Evolutionary conservation across 768 basidiomycete genomes (phyloP), one percentile per base, ranked within the genome.

Genomic region (Naematelia encephala): DNA sequence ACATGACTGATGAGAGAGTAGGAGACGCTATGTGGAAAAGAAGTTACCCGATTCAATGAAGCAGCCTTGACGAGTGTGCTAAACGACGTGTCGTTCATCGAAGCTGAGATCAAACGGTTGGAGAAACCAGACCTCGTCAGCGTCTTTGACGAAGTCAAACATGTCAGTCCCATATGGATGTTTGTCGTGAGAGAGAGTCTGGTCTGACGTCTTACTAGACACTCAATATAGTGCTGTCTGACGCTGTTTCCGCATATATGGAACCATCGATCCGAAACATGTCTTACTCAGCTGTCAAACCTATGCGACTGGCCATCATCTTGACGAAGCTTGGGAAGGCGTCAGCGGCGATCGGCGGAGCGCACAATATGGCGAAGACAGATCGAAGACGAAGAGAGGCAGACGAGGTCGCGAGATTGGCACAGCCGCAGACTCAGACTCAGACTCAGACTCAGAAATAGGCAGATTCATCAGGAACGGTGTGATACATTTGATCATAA

Each of bases 1-100:
- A 5, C 19, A 10, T 29, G 19, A 11, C 55, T 54, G 30, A 5
- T 43, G 19, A 25, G 10, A 3, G 2, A 12, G 2, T 29, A 69
- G 68, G 66, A 64, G 22, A 68, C 56, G 39, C 55, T 75, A 10
- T 66, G 67, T 48, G 66, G 66, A 0, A 68, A 62, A 2, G 87
- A 87, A 59, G 83, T 91, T 23, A 79, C 81, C 5, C 82, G 82
- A 79, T 84, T 93, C 81, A 97, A 94, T 69, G 91, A 97, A 69
- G 87, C 89, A 68, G 91, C 89, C 1, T 82, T 96, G 44, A 84
- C 87, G 28, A 94, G 93, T 65, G 82, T 97, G 50, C 80, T 88
- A 54, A 84, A 88, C 48, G 93, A 97, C 72, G 83, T 92, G 60
- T 85, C 86, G 58, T 96, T 93, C 76, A 81, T 97, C 54, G 90